Conservation (phyloP, 306 rosid species). For the Aeschynomene evenia region DNA sequence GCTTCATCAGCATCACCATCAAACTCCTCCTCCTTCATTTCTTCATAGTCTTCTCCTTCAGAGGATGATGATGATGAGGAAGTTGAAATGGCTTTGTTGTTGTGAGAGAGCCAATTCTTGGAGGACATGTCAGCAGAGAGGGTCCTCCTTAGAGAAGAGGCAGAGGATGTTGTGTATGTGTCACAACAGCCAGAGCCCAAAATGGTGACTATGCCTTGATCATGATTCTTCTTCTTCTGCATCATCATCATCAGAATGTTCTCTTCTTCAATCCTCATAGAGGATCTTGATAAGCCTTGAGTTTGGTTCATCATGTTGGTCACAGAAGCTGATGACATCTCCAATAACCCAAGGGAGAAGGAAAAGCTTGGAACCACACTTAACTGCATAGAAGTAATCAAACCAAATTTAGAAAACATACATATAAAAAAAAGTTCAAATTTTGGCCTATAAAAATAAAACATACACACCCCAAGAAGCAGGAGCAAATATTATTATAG, state of each 20-base stretch:
- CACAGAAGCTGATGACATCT: constrained; percentile 35
- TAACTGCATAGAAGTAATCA: constrained; percentile 39
- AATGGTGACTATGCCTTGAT: constrained; percentile 68
- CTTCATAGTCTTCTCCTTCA: constrained; percentile 27
- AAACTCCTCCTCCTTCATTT: constrained; percentile 7
- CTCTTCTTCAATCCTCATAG: constrained; percentile 32
- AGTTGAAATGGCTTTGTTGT: constrained; percentile 32
- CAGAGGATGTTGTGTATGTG: constrained; percentile 22
- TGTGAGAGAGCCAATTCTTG: constrained; percentile 64
- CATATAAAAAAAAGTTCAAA: neutral
- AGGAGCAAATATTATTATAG: neutral
- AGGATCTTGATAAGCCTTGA: constrained; percentile 17
- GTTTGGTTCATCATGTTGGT: constrained; percentile 27
- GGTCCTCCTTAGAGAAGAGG: constrained; percentile 54
- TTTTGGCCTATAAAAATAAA: neutral
- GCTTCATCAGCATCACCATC: constrained; percentile 2
- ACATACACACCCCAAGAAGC: neutral
- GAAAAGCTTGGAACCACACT: neutral
- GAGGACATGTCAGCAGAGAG: constrained; percentile 98
- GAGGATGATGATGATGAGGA: constrained; percentile 26
- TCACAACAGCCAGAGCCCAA: constrained; percentile 40
- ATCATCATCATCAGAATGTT: constrained; percentile 23
- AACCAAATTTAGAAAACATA: neutral
- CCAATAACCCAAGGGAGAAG: neutral
- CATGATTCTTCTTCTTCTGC: too few species aligned